A percentile compares a stretch with the other conserved stretches of the same genome.
These are phyloP conservation scores for Solanum aculeatissimum DNA, from an alignment of 305 asterid genomes.

Conservation along the genomic window DNA sequence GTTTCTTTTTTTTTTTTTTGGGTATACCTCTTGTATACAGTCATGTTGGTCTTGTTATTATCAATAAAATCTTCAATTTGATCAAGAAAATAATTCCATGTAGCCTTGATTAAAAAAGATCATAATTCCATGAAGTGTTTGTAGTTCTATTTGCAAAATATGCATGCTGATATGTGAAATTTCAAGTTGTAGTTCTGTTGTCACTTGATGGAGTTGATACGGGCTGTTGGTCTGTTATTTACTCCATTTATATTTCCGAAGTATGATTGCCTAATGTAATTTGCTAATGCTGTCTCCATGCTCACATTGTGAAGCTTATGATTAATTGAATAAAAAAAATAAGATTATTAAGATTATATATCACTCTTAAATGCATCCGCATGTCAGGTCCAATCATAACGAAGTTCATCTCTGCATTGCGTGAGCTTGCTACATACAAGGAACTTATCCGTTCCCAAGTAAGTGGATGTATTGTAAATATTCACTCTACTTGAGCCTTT, in stretches of 20 bases:
- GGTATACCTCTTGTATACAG: background rate
- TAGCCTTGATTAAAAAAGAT: background rate
- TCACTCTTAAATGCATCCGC: background rate
- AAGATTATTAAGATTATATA: background rate
- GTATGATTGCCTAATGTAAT: background rate
- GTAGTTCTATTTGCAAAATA: background rate
- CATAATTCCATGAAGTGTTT: background rate
- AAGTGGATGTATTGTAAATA: constrained; percentile 17
- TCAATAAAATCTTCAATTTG: background rate
- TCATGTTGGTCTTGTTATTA: background rate
- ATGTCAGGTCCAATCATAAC: constrained; percentile 77
- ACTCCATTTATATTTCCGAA: background rate
- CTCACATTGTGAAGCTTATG: background rate
- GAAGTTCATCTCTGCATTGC: constrained; percentile 63
- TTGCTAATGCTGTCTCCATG: background rate
- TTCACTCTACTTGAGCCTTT: background rate
- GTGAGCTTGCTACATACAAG: constrained; percentile 87
- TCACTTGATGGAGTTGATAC: background rate
- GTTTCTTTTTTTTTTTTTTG: background rate
- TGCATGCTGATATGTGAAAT: background rate
- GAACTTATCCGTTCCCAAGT: constrained; percentile 97
- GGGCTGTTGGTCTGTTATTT: background rate
- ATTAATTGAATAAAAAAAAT: background rate
- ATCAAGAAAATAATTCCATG: background rate
- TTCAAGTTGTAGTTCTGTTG: background rate